These are phyloP conservation scores for Vanilla planifolia DNA, from an alignment of 106 monocot genomes.

Conservation along the genomic window DNA sequence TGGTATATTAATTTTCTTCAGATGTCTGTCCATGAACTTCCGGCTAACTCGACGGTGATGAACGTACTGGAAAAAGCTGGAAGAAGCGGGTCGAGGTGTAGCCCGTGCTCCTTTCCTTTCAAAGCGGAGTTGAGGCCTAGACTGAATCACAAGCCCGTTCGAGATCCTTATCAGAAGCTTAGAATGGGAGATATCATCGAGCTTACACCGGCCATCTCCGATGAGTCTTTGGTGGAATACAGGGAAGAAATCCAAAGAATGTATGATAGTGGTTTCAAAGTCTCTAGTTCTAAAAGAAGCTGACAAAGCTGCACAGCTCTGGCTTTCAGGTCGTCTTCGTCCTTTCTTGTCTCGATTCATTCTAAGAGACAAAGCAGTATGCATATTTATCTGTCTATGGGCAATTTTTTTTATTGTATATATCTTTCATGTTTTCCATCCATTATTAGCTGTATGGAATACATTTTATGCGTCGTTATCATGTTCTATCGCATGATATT, in stretches of 20 bases:
- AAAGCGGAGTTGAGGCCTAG: conserved; percentile 68
- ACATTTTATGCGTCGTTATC: no score
- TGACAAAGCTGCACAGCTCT: no score
- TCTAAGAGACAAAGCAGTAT: no score
- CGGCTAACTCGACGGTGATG: conserved; percentile 55
- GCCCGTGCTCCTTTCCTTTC: conserved; percentile 21
- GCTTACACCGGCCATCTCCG: conserved; percentile 43
- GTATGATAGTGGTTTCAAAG: conserved; percentile 41
- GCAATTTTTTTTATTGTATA: no score
- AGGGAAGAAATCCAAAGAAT: conserved; percentile 74
- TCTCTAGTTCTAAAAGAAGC: conserved; percentile 17
- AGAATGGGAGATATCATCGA: conserved; percentile 80
- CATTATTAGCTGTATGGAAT: no score
- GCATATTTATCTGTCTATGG: no score
- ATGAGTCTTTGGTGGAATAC: conserved; percentile 44
- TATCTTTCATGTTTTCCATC: no score
- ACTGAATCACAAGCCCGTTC: conserved; percentile 38
- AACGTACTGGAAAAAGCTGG: conserved; percentile 49
- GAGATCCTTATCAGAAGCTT: conserved; percentile 31
- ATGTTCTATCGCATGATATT: no score
- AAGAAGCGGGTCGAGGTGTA: conserved; percentile 22
- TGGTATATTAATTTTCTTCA: conserved; percentile 9
- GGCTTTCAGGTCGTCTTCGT: no score
- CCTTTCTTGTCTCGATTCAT: no score
- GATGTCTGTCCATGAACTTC: conserved; percentile 79